Evolutionary conservation across 345 rosid species (phyloP).

Genomic region (Salix purpurea): DNA sequence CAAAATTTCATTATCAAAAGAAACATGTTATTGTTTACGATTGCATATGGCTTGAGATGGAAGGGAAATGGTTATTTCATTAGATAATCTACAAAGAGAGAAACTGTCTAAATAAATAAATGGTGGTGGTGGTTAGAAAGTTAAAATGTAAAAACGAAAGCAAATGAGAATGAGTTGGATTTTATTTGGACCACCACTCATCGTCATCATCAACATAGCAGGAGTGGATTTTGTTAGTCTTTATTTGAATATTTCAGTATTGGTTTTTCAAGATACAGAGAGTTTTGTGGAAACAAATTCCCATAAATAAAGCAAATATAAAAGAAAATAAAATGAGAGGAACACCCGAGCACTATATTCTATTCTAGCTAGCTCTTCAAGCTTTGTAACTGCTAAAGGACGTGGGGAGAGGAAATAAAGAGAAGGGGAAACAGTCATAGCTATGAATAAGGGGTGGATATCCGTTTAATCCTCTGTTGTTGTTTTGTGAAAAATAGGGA

Average conservation of each 20-base stretch:
- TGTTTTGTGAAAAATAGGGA: slow-evolving; percentile 4
- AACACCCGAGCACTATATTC: background rate
- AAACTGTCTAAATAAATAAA: background rate
- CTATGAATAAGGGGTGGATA: slow-evolving; percentile 23
- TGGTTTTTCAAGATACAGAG: slow-evolving; percentile 13
- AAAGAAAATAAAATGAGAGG: background rate
- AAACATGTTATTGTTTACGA: background rate
- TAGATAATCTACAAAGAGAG: background rate
- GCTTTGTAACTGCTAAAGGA: background rate
- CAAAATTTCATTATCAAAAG: background rate
- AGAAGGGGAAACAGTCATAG: slow-evolving; percentile 9
- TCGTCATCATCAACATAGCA: background rate
- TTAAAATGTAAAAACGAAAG: slow-evolving; percentile 1
- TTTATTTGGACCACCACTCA: slow-evolving; percentile 5
- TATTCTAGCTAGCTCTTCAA: background rate
- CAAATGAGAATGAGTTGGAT: background rate
- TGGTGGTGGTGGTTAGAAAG: background rate
- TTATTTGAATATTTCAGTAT: background rate
- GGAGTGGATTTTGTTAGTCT: background rate
- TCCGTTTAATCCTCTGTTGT: slow-evolving; percentile 11
- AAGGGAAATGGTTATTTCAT: background rate
- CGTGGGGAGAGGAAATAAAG: background rate
- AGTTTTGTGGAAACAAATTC: slow-evolving; percentile 9
- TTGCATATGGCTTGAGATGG: background rate
- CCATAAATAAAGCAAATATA: background rate